Percentiles rank a stretch among this genome's conserved stretches.
Evolutionary conservation across 768 basidiomycete species (phyloP).

Genomic region (Naganishia kalamii): DNA sequence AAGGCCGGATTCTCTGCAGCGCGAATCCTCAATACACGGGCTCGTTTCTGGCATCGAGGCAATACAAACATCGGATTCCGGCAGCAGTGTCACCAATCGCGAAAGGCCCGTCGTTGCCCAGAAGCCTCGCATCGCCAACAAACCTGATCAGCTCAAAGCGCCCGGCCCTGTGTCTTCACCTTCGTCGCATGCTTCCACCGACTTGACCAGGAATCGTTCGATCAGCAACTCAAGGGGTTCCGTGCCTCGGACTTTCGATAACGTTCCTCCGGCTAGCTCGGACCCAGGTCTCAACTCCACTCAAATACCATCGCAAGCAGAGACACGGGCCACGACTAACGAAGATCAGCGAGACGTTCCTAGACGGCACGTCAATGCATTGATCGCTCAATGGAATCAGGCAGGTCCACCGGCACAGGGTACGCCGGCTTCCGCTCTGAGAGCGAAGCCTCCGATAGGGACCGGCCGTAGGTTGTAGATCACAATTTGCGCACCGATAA

Average conservation of each 20-base stretch:
- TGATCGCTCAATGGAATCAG: slow-evolving; percentile 45
- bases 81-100: neutral
- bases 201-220: slow-evolving; percentile 4
- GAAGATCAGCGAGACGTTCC: neutral
- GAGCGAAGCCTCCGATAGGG: slow-evolving; percentile 6
- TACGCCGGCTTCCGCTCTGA: neutral
- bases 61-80: neutral
- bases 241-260: neutral
- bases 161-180: neutral
- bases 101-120: neutral
- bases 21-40: neutral
- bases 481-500: too few species aligned
- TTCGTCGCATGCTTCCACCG: neutral
- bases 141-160: slow-evolving; percentile 15
- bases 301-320: neutral
- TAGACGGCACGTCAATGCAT: slow-evolving; percentile 33
- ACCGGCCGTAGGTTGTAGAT: slow-evolving; percentile 17
- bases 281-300: neutral
- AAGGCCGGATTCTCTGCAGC: neutral
- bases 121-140: slow-evolving; percentile 1
- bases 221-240: neutral
- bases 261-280: neutral
- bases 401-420: slow-evolving; percentile 23
- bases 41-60: neutral
- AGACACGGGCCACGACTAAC: neutral